These are phyloP conservation scores for Thuja plicata DNA, from an alignment of 83 land plant species.

Conservation along the genomic window DNA sequence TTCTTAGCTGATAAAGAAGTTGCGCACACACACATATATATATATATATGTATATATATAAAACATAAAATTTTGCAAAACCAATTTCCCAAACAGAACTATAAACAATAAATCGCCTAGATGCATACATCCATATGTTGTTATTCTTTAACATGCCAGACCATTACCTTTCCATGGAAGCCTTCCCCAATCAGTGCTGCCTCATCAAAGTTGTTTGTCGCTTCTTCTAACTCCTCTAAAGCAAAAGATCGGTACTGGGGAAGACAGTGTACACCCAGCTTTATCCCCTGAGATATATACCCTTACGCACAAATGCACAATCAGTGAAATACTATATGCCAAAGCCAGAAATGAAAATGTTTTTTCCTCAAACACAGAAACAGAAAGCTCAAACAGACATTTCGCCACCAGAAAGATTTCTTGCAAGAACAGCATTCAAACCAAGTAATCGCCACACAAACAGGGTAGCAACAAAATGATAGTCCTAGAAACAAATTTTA, in stretches of 20 bases:
- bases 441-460: neutral
- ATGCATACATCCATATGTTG: neutral
- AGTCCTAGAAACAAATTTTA: neutral
- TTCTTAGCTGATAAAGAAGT: neutral
- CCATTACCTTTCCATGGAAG: conserved; percentile 56
- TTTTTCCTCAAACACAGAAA: neutral
- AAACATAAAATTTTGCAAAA: neutral
- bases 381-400: neutral
- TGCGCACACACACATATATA: too few species aligned
- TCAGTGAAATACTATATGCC: neutral
- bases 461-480: neutral
- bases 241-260: conserved; percentile 36
- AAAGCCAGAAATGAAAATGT: neutral
- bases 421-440: neutral
- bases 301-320: conserved; percentile 23
- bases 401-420: neutral
- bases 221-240: conserved; percentile 50
- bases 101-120: neutral
- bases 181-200: conserved; percentile 51
- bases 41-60: neutral
- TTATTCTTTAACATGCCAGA: neutral
- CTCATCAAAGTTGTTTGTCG: conserved; percentile 52
- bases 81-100: neutral
- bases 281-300: conserved; percentile 56
- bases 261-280: conserved; percentile 46